These are phyloP conservation scores for Chalaropsis ovoidea DNA, from an alignment of 2,329 filamentous ascomycete genomes.

Conservation along the genomic window DNA sequence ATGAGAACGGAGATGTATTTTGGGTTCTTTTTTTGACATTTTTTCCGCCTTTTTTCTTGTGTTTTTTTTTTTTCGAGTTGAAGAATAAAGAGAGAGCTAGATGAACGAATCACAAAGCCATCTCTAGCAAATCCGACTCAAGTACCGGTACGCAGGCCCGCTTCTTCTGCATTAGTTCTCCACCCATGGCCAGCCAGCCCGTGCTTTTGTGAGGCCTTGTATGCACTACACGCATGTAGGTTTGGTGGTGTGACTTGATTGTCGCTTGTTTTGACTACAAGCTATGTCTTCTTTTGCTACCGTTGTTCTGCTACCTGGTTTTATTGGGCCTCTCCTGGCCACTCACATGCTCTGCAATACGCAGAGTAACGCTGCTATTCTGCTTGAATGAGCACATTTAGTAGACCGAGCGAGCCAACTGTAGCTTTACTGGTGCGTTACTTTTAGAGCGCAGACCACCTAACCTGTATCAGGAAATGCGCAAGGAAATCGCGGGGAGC, in stretches of 20 bases:
- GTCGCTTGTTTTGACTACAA: slow-evolving; percentile 19
- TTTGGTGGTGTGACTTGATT: slow-evolving; percentile 22
- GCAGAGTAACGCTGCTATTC: too few species aligned
- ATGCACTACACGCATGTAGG: slow-evolving; percentile 18
- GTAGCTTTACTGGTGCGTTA: too few species aligned
- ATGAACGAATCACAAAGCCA: not conserved
- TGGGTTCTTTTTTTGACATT: too few species aligned
- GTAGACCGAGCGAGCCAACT: too few species aligned
- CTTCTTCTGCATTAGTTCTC: not conserved
- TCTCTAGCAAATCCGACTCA: not conserved
- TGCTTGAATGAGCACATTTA: too few species aligned
- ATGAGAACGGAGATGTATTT: not conserved
- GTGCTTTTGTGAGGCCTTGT: slow-evolving; percentile 15
- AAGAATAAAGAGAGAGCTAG: not conserved
- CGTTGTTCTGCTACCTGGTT: not conserved
- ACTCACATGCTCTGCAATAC: too few species aligned
- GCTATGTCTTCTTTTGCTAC: slow-evolving; percentile 8
- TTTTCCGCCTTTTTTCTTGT: too few species aligned
- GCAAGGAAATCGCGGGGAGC: too few species aligned
- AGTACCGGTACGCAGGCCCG: slow-evolving; percentile 8
- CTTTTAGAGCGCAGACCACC: too few species aligned
- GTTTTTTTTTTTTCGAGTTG: too few species aligned
- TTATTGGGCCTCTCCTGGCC: not conserved
- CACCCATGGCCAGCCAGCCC: slow-evolving; percentile 6
- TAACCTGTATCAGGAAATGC: too few species aligned